Evolutionary conservation across 495 filamentous ascomycete genomes (phyloP), one percentile per base, ranked within the genome.

Genomic region (Pseudomonodictys pantanalensis): DNA sequence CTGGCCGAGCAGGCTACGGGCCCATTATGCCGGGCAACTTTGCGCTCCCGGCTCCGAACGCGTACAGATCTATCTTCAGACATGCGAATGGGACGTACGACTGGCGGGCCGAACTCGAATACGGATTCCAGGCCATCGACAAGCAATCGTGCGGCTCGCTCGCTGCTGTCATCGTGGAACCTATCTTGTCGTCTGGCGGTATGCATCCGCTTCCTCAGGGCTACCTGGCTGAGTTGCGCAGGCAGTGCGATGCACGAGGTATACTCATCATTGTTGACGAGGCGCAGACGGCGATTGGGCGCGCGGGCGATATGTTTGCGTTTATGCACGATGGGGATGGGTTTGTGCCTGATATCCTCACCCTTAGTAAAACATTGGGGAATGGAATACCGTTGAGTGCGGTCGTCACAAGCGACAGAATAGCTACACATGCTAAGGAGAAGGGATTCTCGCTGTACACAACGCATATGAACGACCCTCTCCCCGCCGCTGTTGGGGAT

Each of bases 181-280:
- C 75, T n/a, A 81, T 82, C 23, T 73, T 79, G 6, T 78, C 75
- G 29, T 58, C 48, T 1, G 82, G 74, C 0, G 80, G 80, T 3
- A 78, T 83, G 48, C 70, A 76, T 12, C 77, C 76, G 0, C 73
- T 77, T 0, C 73, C 79, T 33, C 20, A 59, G 0, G 81, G 79
- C 0, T 83, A 81, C 54, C 68, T 83, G 0, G 61, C 66, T 26
- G 73, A 73, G 10, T 61, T 82, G 45, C 74, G 70, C 29, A 56
- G 42, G n/a, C 73, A 82, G 33, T 82, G 80, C 64, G 69, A 76
- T 43, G 71, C 71, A 17, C 68, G 80, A 2, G 76, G 71, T 2
- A 82, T 82, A 78, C 73, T 82, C 1, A 54, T 83, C 1, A 81
- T 83, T 29, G 69, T 81, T 18, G 79, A 83, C 58, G 80, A 83